Conservation (phyloP, 768 basidiomycete species). For the Gymnopilus junonius region DNA sequence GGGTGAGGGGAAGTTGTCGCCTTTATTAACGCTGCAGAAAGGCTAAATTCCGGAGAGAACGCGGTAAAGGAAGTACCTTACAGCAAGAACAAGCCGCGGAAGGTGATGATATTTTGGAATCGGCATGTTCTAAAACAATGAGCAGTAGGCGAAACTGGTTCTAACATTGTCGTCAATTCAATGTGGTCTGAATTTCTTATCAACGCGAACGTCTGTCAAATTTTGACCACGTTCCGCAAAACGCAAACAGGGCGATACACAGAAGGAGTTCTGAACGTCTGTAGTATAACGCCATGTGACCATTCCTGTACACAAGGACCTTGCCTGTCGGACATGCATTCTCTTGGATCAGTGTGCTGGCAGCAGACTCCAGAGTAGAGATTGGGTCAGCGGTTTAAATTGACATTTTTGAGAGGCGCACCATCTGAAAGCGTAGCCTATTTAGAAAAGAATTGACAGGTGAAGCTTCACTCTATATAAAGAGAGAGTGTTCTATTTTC, state of each 20-base stretch:
- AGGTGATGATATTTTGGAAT: not conserved
- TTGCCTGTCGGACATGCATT: not conserved
- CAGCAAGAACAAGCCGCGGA: not conserved
- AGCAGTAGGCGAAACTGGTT: not conserved
- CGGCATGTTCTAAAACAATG: not conserved
- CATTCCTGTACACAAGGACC: not conserved
- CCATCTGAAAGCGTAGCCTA: not conserved
- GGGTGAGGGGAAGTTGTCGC: not conserved
- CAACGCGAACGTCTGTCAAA: not conserved
- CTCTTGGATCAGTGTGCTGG: not conserved
- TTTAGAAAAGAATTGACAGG: not conserved
- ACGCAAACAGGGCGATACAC: not conserved
- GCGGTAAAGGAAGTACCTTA: not conserved
- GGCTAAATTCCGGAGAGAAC: conserved; percentile 1
- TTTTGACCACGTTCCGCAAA: not conserved
- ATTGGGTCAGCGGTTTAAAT: not conserved
- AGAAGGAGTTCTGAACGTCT: not conserved
- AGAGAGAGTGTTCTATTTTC: not conserved
- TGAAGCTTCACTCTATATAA: not conserved
- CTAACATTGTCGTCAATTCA: not conserved
- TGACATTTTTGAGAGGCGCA: not conserved
- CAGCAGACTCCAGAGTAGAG: not conserved
- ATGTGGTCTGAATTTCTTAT: too few relatives aligned
- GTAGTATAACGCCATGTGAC: not conserved
- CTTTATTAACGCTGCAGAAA: not conserved